Evolutionary conservation across 768 basidiomycete species (phyloP), one percentile per base, ranked within the genome.

Genomic region (Tricholoma sp.): DNA sequence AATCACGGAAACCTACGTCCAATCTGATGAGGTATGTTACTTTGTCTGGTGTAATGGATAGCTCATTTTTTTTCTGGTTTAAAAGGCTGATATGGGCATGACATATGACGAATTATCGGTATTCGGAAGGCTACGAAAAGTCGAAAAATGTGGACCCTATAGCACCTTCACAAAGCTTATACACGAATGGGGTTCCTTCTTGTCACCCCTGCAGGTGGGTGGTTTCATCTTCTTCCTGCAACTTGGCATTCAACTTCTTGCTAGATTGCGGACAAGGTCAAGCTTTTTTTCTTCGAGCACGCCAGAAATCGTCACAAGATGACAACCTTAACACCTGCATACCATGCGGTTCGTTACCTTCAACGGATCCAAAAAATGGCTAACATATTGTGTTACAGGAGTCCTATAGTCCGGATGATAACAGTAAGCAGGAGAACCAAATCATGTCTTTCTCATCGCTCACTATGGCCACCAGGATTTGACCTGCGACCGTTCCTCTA

Each of bases 271-370:
- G 88, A 91, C 63, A 98, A 98, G 76, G 97, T 99, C 65, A 98
- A 99, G 70, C 73, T 85, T 37, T 99, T 99, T 78, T 98, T 92
- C 77, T 96, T 94, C 64, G 94, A 97, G 69, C 86, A 99, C 64
- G 97, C 97, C 0, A 79, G 95, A 54, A 99, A 99, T 70, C 76
- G 95, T 47, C 97, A 98, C 76, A 99, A 99, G 83, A 98, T 99
- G 94, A 96, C 94, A 22, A 96, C 93, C 0, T 68, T 97, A 59
- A 97, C 94, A 2, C 94, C 94, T 1, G 81, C 92, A 1, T 97
- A 97, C 66, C 94, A 97, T 69, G 94, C 94, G 50, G 96, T 89
- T 61, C 66, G 91, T 78, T 6, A 52, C 50, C 29, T 47, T 43
- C n/a, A 14, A 39, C 14, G 9, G 22, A 21, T 27, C 27, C n/a